A percentile compares a stretch with the other conserved stretches of the same genome.
phyloP scores from a whole-genome alignment of 306 rosid genomes.

The Cucumis melo region DNA sequence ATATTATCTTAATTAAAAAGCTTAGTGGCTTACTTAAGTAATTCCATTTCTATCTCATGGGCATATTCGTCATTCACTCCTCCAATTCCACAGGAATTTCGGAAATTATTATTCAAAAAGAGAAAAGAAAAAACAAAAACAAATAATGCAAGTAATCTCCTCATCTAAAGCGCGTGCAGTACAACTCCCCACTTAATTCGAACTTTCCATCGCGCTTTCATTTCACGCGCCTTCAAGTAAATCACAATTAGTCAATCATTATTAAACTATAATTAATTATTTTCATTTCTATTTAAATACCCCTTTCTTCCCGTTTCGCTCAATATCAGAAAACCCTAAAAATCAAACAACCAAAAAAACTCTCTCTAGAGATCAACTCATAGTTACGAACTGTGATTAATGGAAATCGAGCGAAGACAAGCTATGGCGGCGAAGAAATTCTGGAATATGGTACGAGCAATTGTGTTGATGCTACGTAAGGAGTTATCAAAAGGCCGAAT shows the following conservation, averaged over 20 bases:
- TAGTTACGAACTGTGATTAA: not conserved
- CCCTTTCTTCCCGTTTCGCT: not conserved
- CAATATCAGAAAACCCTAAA: not conserved
- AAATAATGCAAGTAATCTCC: not conserved
- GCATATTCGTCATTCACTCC: not conserved
- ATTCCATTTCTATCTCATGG: not conserved
- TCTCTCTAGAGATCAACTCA: not conserved
- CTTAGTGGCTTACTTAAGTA: not conserved
- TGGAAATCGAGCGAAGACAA: conserved; percentile 56
- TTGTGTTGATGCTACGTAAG: conserved; percentile 44
- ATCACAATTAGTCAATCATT: not conserved
- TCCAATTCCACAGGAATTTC: not conserved
- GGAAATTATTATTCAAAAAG: not conserved
- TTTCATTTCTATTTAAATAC: not conserved
- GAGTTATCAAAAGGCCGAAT: conserved; percentile 55
- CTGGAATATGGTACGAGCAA: conserved; percentile 43
- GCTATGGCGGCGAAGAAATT: conserved; percentile 46
- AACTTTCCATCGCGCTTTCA: not conserved
- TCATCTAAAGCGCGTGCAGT: not conserved
- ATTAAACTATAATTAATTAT: not conserved
- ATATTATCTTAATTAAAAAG: not conserved
- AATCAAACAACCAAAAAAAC: not conserved
- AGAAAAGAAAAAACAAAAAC: no score
- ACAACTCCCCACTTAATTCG: not conserved
- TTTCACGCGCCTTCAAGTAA: not conserved